Conservation (phyloP, 2,329 filamentous ascomycete genomes). For the Albophoma yamanashiensis region DNA sequence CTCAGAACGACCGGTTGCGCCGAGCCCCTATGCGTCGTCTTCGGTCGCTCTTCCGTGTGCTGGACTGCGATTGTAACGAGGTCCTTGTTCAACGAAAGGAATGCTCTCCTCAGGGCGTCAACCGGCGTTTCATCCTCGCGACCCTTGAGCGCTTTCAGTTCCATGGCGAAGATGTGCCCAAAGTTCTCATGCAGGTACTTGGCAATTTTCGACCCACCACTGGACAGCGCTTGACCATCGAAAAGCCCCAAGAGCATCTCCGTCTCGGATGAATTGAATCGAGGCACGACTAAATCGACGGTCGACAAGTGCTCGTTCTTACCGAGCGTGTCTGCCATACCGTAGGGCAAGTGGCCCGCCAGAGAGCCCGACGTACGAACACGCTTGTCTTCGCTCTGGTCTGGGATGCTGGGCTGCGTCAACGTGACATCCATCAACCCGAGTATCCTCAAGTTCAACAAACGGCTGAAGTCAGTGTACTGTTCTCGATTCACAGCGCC, state of each 20-base stretch:
- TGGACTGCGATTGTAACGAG: constrained; percentile 76
- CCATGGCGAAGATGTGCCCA: constrained; percentile 69
- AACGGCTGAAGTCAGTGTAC: constrained; percentile 79
- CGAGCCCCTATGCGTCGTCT: constrained; percentile 59
- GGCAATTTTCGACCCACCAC: constrained; percentile 86
- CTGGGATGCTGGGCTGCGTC: constrained; percentile 84
- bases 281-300: constrained; percentile 87
- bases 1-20: constrained; percentile 66
- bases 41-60: constrained; percentile 62
- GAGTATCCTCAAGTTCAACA: constrained; percentile 74
- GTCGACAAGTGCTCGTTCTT: constrained; percentile 91
- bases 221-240: constrained; percentile 82
- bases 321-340: constrained; percentile 93
- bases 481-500: constrained; percentile 47
- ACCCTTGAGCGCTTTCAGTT: constrained; percentile 63
- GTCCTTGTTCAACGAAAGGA: constrained; percentile 87
- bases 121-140: constrained; percentile 61
- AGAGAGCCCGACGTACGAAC: constrained; percentile 94
- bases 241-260: constrained; percentile 93
- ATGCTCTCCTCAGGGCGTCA: constrained; percentile 79
- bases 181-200: constrained; percentile 97
- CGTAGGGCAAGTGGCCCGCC: constrained; percentile 84
- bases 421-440: constrained; percentile 97
- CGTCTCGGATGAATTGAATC: constrained; percentile 80
- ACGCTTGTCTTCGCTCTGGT: constrained; percentile 89